Evolutionary conservation across 148 eudicot genomes (phyloP).

Genomic region (Bassia scoparia): DNA sequence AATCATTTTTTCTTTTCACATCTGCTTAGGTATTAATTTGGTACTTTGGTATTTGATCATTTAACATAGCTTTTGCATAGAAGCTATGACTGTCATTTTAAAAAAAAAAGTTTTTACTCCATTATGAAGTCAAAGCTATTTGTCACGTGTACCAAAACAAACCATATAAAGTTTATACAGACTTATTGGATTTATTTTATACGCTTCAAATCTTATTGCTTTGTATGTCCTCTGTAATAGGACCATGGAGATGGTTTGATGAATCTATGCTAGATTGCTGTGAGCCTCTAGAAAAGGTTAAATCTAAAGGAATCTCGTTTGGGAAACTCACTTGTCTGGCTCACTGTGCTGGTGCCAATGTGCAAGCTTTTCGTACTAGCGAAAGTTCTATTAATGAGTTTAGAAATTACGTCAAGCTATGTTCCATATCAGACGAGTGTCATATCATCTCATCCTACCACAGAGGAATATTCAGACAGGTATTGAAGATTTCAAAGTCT

Average conservation of each 20-base stretch:
- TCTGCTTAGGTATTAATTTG: neutral
- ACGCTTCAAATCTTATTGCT: neutral
- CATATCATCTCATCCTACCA: constrained; percentile 77
- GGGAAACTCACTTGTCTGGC: constrained; percentile 82
- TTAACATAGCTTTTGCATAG: neutral
- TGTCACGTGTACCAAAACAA: neutral
- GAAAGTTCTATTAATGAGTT: constrained; percentile 70
- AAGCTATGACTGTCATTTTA: too few relatives aligned
- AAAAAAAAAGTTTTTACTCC: neutral
- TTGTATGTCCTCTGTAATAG: constrained; percentile 26
- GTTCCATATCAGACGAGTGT: constrained; percentile 59
- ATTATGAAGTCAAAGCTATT: neutral
- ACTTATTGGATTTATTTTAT: neutral
- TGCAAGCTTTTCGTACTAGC: constrained; percentile 61
- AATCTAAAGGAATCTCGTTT: constrained; percentile 74
- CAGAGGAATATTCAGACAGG: constrained; percentile 75
- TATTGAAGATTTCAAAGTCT: constrained; percentile 20
- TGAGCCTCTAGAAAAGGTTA: constrained; percentile 86
- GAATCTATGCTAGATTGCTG: constrained; percentile 93
- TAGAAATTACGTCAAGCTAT: constrained; percentile 59
- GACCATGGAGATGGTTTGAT: constrained; percentile 99
- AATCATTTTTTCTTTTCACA: neutral
- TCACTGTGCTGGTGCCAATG: constrained; percentile 82
- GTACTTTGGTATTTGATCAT: neutral
- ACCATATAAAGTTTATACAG: neutral